Percentiles rank a stretch among this genome's conserved stretches.
Evolutionary conservation across 169 alveolate species (phyloP).

Genomic region (Plasmodium sp.): DNA sequence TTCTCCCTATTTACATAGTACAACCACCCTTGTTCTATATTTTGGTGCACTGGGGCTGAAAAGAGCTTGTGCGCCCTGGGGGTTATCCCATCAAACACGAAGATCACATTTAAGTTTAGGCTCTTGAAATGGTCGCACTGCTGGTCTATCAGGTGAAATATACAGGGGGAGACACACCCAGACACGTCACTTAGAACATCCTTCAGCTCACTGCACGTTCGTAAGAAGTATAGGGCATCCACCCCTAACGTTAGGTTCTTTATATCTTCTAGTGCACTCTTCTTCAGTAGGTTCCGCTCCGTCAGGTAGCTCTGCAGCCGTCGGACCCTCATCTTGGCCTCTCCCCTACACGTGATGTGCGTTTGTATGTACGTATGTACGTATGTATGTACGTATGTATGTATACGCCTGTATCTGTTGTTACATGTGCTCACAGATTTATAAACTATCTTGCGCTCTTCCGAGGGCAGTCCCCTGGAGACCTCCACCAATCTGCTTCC

Average conservation of each 20-base stretch:
- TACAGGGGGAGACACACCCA: conserved; percentile 71
- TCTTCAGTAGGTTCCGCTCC: conserved; percentile 78
- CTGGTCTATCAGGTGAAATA: conserved; percentile 48
- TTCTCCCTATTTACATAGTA: conserved; percentile 45
- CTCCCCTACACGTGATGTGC: neutral
- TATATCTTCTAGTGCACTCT: conserved; percentile 34
- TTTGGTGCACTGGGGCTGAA: conserved; percentile 31
- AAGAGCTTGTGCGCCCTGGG: conserved; percentile 56
- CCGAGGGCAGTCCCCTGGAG: neutral
- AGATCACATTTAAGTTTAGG: conserved; percentile 26
- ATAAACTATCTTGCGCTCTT: neutral
- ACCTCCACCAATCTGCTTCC: neutral
- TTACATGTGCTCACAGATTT: neutral
- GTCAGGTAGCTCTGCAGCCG: conserved; percentile 78
- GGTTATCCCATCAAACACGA: conserved; percentile 72
- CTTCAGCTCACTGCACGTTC: conserved; percentile 41
- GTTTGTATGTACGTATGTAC: neutral
- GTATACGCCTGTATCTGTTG: neutral
- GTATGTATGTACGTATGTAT: neutral
- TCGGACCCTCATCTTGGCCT: conserved; percentile 82
- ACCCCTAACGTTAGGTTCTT: conserved; percentile 54
- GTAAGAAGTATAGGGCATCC: conserved; percentile 73
- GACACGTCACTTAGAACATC: conserved; percentile 68
- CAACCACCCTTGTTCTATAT: conserved; percentile 52
- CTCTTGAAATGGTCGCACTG: conserved; percentile 64